Percentiles rank a stretch among this genome's conserved stretches.
Conservation (phyloP, 371 early-diverging fungal genomes). For the Saksenaea oblongispora region DNA sequence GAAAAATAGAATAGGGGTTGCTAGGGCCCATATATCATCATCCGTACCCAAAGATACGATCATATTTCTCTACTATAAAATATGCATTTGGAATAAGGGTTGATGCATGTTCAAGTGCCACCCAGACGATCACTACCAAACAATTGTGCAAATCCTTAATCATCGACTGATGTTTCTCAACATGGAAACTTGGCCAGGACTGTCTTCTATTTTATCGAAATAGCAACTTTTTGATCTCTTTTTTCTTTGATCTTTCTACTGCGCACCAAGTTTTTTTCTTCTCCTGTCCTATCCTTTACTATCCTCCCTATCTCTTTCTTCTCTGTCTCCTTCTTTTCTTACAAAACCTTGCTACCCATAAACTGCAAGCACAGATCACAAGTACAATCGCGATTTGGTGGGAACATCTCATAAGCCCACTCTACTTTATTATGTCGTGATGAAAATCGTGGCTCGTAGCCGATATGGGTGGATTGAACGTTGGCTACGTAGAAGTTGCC, state of each 20-base stretch:
- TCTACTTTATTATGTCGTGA: no score
- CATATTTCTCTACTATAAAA: not conserved
- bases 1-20: not conserved
- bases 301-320: not conserved
- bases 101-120: slow-evolving; percentile 1
- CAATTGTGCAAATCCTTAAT: not conserved
- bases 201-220: not conserved
- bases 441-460: no score
- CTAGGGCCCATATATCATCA: not conserved
- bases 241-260: not conserved
- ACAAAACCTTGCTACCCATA: not conserved
- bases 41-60: not conserved
- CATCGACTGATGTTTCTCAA: not conserved
- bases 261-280: not conserved
- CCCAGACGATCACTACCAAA: not conserved
- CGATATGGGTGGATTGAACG: no score
- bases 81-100: not conserved
- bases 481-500: no score
- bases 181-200: not conserved
- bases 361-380: slow-evolving; percentile 1
- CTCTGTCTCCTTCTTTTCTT: not conserved
- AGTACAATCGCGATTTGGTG: not conserved
- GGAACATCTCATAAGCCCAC: no score
- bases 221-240: no score
- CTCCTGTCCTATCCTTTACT: not conserved